Evolutionary conservation across 2,329 filamentous ascomycete genomes (phyloP).

Genomic region (Metarhizium sp.): DNA sequence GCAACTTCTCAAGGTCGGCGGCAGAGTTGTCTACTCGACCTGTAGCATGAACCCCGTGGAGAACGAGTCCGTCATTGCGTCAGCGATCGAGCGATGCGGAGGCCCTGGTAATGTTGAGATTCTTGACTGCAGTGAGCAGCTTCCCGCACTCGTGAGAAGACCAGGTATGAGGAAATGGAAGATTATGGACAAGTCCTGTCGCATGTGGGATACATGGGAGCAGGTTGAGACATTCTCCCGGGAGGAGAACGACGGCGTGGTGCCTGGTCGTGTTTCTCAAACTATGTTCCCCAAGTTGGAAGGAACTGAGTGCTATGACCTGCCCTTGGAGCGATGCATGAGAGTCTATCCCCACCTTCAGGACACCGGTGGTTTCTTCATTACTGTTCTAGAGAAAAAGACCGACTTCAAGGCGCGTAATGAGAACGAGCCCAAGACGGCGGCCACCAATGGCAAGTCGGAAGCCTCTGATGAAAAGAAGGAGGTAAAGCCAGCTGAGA

Average conservation of each 20-base stretch:
- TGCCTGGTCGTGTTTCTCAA: conserved; percentile 61
- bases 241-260: conserved; percentile 40
- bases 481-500: conserved; percentile 11
- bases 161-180: conserved; percentile 76
- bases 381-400: conserved; percentile 87
- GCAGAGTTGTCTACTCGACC: conserved; percentile 92
- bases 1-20: conserved; percentile 92
- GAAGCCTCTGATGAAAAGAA: conserved; percentile 17
- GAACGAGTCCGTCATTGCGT: conserved; percentile 85
- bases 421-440: conserved; percentile 46
- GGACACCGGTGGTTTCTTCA: conserved; percentile 96
- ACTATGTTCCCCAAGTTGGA: conserved; percentile 72
- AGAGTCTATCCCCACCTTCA: conserved; percentile 91
- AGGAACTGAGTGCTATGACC: conserved; percentile 42
- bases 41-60: conserved; percentile 99
- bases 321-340: conserved; percentile 85
- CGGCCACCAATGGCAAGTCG: conserved; percentile 12
- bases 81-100: conserved; percentile 83
- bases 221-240: conserved; percentile 65
- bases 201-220: conserved; percentile 72
- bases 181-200: conserved; percentile 78
- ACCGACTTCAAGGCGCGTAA: conserved; percentile 72
- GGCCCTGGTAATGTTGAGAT: conserved; percentile 74
- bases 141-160: conserved; percentile 67
- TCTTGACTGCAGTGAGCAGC: conserved; percentile 69